phyloP scores from a whole-genome alignment of 352 stramenopile species.

The Phytophthora aleatoria region DNA sequence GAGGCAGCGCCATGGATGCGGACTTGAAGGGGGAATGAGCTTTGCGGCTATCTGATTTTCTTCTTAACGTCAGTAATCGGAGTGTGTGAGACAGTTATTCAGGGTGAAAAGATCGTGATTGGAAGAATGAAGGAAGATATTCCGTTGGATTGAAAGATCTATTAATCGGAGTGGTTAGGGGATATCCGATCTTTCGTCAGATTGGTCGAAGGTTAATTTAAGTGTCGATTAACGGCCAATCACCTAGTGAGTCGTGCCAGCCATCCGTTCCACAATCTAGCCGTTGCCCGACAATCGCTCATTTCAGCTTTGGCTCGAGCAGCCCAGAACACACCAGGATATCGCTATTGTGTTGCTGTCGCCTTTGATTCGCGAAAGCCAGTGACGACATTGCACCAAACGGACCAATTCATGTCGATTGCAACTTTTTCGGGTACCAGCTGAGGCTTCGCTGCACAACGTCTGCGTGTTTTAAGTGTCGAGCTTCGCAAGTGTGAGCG shows the following conservation, averaged over 20 bases:
- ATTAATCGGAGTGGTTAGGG: constrained; percentile 2
- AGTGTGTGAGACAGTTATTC: not conserved
- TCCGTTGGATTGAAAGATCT: constrained; percentile 3
- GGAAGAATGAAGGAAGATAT: constrained; percentile 3
- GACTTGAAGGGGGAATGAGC: constrained; percentile 18
- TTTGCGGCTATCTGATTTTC: constrained; percentile 19
- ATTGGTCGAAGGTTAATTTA: constrained; percentile 4
- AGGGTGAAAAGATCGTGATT: not conserved
- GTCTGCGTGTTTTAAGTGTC: constrained; percentile 2
- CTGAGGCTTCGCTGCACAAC: constrained; percentile 64
- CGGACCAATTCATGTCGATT: constrained; percentile 92
- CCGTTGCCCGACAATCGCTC: constrained; percentile 1
- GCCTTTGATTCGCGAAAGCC: constrained; percentile 40
- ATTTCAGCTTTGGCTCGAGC: constrained; percentile 28
- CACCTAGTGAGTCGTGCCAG: not conserved
- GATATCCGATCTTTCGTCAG: not conserved
- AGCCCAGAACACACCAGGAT: not conserved
- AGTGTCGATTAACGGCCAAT: constrained; percentile 14
- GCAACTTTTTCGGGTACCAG: constrained; percentile 90
- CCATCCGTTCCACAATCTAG: constrained; percentile 18
- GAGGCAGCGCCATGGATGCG: constrained; percentile 34
- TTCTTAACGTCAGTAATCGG: constrained; percentile 1
- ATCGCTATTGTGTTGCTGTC: constrained; percentile 7
- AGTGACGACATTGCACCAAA: constrained; percentile 78
- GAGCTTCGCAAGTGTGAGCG: not conserved